These are phyloP conservation scores for Monosporozyma solicola DNA, from an alignment of 805 yeast genomes.

Conservation along the genomic window DNA sequence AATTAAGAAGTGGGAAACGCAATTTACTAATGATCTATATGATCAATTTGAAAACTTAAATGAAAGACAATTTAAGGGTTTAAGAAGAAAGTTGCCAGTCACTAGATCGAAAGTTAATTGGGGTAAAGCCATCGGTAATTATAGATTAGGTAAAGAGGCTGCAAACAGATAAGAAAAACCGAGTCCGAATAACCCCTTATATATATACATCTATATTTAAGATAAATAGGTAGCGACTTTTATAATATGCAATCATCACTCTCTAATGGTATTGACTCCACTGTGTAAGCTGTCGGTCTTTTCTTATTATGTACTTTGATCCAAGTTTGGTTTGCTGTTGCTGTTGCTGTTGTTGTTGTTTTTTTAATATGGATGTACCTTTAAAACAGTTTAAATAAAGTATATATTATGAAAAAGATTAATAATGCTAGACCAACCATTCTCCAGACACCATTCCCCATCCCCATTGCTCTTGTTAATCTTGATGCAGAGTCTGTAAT, in stretches of 20 bases:
- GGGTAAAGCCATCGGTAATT: slow-evolving; percentile 90
- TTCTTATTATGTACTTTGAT: not conserved
- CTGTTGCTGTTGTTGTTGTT: not conserved
- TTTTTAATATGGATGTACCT: not conserved
- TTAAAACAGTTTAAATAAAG: slow-evolving; percentile 41
- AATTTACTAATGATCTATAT: slow-evolving; percentile 51
- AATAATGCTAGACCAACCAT: slow-evolving; percentile 50
- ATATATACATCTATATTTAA: too few species aligned
- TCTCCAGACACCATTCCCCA: slow-evolving; percentile 52
- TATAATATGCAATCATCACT: too few species aligned
- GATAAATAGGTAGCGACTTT: too few species aligned
- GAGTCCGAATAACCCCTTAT: not conserved
- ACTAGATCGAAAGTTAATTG: slow-evolving; percentile 88
- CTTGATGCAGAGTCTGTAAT: slow-evolving; percentile 45
- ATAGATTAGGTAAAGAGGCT: slow-evolving; percentile 77
- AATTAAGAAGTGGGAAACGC: slow-evolving; percentile 47
- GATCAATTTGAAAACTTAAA: slow-evolving; percentile 61
- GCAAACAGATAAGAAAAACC: slow-evolving; percentile 25
- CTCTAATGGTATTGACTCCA: too few species aligned
- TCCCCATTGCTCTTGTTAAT: slow-evolving; percentile 45
- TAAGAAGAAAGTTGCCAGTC: slow-evolving; percentile 86
- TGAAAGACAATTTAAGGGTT: slow-evolving; percentile 69
- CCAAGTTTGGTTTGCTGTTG: too few species aligned
- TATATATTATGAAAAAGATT: slow-evolving; percentile 48
- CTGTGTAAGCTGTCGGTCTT: too few species aligned